A percentile compares a stretch with the other conserved stretches of the same genome.
phyloP scores from a whole-genome alignment of 306 rosid species.

The Delonix regia region DNA sequence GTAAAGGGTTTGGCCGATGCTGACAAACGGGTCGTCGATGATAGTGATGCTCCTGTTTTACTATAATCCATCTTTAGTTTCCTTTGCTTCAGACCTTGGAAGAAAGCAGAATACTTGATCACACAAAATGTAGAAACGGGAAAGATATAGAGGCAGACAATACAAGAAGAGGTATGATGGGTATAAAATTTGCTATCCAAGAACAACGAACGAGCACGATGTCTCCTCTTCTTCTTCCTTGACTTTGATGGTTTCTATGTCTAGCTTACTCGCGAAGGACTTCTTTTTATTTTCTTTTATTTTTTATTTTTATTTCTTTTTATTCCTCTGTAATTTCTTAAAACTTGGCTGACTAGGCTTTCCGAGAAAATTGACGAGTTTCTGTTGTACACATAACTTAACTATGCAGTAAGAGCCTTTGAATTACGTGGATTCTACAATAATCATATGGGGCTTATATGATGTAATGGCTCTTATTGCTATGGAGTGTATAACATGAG shows the following conservation, averaged over 20 bases:
- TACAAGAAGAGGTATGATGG: neutral
- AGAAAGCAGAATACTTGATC: neutral
- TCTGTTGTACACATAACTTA: too few species aligned
- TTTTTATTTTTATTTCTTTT: neutral
- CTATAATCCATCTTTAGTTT: constrained; percentile 33
- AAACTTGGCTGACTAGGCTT: too few species aligned
- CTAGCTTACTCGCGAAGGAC: constrained; percentile 23
- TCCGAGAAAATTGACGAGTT: too few species aligned
- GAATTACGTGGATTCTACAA: too few species aligned
- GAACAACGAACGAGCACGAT: neutral
- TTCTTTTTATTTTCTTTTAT: too few species aligned
- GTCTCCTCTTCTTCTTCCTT: neutral
- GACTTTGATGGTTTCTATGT: neutral
- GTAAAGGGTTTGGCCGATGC: constrained; percentile 68
- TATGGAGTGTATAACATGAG: too few species aligned
- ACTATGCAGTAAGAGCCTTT: too few species aligned
- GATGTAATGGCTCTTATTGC: too few species aligned
- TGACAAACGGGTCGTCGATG: constrained; percentile 57
- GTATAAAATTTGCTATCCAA: neutral
- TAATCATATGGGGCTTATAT: too few species aligned
- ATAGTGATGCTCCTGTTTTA: constrained; percentile 25
- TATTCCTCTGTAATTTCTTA: neutral
- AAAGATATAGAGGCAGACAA: neutral
- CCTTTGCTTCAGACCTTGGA: constrained; percentile 7
- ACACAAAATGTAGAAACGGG: neutral